phyloP scores from a whole-genome alignment of 345 rosid species.

The Litchi chinensis region DNA sequence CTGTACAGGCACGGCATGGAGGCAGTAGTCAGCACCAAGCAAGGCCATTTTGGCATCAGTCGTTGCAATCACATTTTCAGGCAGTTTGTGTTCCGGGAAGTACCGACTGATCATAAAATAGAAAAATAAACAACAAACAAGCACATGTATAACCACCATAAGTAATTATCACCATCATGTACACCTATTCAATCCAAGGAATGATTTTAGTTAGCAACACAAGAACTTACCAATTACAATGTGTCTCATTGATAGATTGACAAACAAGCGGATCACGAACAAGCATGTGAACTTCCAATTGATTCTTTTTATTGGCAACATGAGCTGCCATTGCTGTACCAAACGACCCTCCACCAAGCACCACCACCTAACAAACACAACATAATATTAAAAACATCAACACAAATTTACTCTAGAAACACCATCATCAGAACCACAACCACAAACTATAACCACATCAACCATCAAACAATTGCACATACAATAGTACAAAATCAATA shows the following conservation, averaged over 20 bases:
- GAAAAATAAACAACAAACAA: background rate
- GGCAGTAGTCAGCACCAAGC: slow-evolving; percentile 80
- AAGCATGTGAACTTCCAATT: slow-evolving; percentile 77
- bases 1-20: slow-evolving; percentile 96
- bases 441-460: background rate
- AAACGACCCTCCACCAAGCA: slow-evolving; percentile 96
- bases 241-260: slow-evolving; percentile 61
- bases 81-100: slow-evolving; percentile 80
- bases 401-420: background rate
- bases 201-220: background rate
- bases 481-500: background rate
- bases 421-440: background rate
- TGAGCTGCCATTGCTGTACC: slow-evolving; percentile 98
- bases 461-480: background rate
- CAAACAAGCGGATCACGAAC: slow-evolving; percentile 76
- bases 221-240: slow-evolving; percentile 52
- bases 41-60: slow-evolving; percentile 75
- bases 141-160: background rate
- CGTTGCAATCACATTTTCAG: slow-evolving; percentile 78
- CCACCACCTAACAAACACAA: slow-evolving; percentile 66
- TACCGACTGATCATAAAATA: slow-evolving; percentile 53
- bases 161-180: background rate
- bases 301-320: slow-evolving; percentile 68
- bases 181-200: background rate
- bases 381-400: background rate